These are phyloP conservation scores for Tuber melanosporum DNA, from an alignment of 495 filamentous ascomycete genomes.

Conservation along the genomic window DNA sequence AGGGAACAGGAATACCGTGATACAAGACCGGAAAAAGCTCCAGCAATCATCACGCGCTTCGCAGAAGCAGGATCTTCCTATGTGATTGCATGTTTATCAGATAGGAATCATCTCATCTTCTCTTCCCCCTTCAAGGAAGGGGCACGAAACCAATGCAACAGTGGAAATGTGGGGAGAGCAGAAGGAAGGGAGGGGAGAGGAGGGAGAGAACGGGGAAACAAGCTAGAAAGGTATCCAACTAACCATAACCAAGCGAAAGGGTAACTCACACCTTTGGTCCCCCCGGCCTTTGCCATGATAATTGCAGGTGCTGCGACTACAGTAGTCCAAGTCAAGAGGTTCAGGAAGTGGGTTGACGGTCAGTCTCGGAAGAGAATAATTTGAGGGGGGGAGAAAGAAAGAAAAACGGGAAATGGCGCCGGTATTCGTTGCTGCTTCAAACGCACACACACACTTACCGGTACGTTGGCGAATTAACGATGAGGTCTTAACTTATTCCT, in stretches of 20 bases:
- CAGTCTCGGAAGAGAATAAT: background rate
- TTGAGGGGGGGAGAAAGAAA: background rate
- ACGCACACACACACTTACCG: background rate
- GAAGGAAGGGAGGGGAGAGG: background rate
- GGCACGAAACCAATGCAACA: background rate
- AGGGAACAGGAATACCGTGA: constrained; percentile 55
- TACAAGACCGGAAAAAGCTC: constrained; percentile 79
- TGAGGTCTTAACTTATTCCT: background rate
- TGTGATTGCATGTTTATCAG: background rate
- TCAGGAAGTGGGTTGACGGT: background rate
- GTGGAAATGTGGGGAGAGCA: background rate
- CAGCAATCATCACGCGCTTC: constrained; percentile 66
- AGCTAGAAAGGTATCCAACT: background rate
- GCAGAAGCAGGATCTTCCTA: background rate
- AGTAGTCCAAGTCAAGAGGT: background rate
- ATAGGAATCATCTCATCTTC: background rate
- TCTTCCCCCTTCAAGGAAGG: background rate
- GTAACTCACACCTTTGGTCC: background rate
- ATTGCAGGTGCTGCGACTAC: background rate
- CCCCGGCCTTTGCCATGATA: background rate
- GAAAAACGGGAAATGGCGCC: background rate
- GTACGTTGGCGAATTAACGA: background rate
- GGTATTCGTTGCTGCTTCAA: background rate
- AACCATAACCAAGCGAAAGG: background rate
- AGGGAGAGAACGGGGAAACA: background rate